Conservation (phyloP, 2,329 filamentous ascomycete species). For the Stagonosporopsis rhizophila region DNA sequence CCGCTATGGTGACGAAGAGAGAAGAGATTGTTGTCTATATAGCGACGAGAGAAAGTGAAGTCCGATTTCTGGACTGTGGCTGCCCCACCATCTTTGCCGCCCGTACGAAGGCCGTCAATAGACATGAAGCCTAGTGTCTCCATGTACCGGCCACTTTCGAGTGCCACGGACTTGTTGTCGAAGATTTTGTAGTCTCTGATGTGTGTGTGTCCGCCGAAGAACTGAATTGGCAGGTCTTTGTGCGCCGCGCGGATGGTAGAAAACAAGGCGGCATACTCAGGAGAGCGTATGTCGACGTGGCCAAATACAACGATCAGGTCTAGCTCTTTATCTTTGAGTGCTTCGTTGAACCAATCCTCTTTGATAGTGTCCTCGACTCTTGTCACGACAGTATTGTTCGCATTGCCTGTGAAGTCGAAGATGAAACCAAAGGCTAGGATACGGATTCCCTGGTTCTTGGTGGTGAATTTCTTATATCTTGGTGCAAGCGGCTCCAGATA, state of each 20-base stretch:
- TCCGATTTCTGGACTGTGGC: conserved; percentile 28
- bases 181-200: conserved; percentile 84
- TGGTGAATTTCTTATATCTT: conserved; percentile 87
- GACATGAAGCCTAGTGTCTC: conserved; percentile 96
- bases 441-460: conserved; percentile 83
- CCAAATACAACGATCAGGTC: conserved; percentile 88
- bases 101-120: conserved; percentile 68
- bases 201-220: conserved; percentile 91
- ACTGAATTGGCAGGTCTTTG: conserved; percentile 84
- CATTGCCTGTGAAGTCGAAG: conserved; percentile 90
- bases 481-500: conserved; percentile 77
- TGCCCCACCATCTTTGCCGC: conserved; percentile 39
- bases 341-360: conserved; percentile 87
- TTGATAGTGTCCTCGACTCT: conserved; percentile 80
- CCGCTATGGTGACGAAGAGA: conserved; percentile 83
- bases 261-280: conserved; percentile 80
- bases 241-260: conserved; percentile 77
- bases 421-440: conserved; percentile 92
- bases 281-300: conserved; percentile 82
- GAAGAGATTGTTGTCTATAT: conserved; percentile 92
- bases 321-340: conserved; percentile 77
- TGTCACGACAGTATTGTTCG: conserved; percentile 87
- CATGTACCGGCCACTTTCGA: conserved; percentile 91
- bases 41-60: conserved; percentile 75
- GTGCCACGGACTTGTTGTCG: conserved; percentile 76